Conservation (phyloP, 441 rosid species). For the Sinapis alba region DNA sequence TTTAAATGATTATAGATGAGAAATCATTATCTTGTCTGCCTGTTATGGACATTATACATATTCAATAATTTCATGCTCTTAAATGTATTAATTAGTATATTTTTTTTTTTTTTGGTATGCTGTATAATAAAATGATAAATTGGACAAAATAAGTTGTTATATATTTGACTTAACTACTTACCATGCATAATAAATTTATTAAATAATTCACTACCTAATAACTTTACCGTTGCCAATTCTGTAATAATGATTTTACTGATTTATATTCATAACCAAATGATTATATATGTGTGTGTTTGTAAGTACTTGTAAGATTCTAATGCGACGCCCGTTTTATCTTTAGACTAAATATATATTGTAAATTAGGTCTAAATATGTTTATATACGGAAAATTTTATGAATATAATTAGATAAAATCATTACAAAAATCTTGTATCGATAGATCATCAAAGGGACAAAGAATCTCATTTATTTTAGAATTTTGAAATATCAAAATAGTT, state of each 20-base stretch:
- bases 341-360: background rate
- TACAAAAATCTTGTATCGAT: background rate
- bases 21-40: conserved; percentile 1
- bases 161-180: background rate
- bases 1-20: background rate
- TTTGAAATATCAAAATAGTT: background rate
- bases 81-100: background rate
- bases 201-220: background rate
- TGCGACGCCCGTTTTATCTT: background rate
- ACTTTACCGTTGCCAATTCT: background rate
- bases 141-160: background rate
- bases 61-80: background rate
- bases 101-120: background rate
- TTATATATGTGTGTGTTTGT: background rate
- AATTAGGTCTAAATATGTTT: background rate
- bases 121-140: background rate
- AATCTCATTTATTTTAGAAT: background rate
- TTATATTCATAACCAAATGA: background rate
- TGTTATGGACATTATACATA: background rate
- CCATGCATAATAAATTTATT: background rate
- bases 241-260: background rate
- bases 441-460: background rate
- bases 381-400: background rate
- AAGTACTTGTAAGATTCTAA: background rate
- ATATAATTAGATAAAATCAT: background rate